Conservation (phyloP, 2,329 filamentous ascomycete species). For the Gremmenia infestans region DNA sequence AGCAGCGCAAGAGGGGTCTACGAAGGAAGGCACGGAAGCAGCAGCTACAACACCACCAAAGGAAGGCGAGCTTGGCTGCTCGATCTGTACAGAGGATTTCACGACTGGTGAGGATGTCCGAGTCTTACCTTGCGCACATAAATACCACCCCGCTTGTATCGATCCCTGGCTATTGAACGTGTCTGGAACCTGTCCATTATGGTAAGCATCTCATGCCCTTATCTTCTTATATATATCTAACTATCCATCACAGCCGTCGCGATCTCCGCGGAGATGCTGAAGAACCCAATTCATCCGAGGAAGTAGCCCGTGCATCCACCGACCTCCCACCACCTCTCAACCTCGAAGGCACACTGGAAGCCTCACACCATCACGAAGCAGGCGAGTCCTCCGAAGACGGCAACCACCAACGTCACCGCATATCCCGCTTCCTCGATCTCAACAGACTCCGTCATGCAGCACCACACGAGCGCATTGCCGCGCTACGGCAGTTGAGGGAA, state of each 20-base stretch:
- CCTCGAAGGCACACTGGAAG: constrained; percentile 16
- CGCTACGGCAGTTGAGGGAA: constrained; percentile 46
- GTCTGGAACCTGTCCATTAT: constrained; percentile 64
- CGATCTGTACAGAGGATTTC: constrained; percentile 68
- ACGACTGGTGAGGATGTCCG: constrained; percentile 61
- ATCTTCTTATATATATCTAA: not conserved
- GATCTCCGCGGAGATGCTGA: constrained; percentile 32
- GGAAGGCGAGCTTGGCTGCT: constrained; percentile 46
- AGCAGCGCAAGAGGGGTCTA: constrained; percentile 17
- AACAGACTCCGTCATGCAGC: constrained; percentile 54
- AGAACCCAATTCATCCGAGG: constrained; percentile 13
- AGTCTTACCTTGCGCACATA: constrained; percentile 62
- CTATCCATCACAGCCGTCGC: constrained; percentile 30
- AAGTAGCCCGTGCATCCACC: constrained; percentile 2
- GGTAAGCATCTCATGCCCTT: constrained; percentile 42
- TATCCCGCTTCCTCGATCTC: constrained; percentile 51
- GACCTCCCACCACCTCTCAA: constrained; percentile 25
- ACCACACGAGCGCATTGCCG: constrained; percentile 57
- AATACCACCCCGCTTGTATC: constrained; percentile 63
- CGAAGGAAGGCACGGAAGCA: constrained; percentile 7
- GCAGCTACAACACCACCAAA: constrained; percentile 6
- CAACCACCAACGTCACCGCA: constrained; percentile 38
- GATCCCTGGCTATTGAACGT: constrained; percentile 68
- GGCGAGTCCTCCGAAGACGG: constrained; percentile 28
- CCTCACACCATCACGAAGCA: too few species aligned